Percentiles rank a stretch among this genome's conserved stretches.
Evolutionary conservation across 2,329 filamentous ascomycete genomes (phyloP).

Genomic region (Calonectria fujianensis): DNA sequence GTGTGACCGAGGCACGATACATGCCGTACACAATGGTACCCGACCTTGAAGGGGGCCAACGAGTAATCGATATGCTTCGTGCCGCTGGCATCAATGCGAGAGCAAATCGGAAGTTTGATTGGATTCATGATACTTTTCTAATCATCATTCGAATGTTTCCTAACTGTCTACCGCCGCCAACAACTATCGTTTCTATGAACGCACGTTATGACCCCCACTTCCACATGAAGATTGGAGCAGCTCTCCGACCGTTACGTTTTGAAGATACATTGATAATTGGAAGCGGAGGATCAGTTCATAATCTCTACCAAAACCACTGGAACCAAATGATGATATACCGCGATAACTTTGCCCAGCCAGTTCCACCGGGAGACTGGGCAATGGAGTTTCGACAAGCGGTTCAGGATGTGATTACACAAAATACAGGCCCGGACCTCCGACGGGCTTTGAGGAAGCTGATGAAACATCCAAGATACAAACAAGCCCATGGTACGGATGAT

Average conservation of each 20-base stretch:
- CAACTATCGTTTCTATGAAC: constrained; percentile 61
- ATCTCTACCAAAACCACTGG: constrained; percentile 27
- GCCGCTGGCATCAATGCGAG: constrained; percentile 70
- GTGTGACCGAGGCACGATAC: constrained; percentile 79
- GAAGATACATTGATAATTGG: constrained; percentile 20
- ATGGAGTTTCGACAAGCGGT: constrained; percentile 23
- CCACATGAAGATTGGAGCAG: constrained; percentile 23
- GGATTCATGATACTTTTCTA: constrained; percentile 83
- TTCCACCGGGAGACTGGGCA: constrained; percentile 18
- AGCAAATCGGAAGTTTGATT: constrained; percentile 75
- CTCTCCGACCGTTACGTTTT: constrained; percentile 17
- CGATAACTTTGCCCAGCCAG: constrained; percentile 27
- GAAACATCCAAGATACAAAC: constrained; percentile 26
- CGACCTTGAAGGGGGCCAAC: constrained; percentile 72
- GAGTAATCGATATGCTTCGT: constrained; percentile 70
- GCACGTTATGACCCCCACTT: constrained; percentile 27
- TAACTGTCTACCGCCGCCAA: constrained; percentile 72
- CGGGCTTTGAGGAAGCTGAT: constrained; percentile 20
- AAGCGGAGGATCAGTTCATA: constrained; percentile 21
- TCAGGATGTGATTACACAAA: constrained; percentile 6
- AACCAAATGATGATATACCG: constrained; percentile 15
- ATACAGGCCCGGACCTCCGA: constrained; percentile 11
- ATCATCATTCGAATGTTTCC: constrained; percentile 82
- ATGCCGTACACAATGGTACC: constrained; percentile 75
- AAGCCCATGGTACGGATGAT: constrained; percentile 32